Base-by-base conservation (phyloP, 768 basidiomycete genomes). In the Termitomyces sp. region DNA sequence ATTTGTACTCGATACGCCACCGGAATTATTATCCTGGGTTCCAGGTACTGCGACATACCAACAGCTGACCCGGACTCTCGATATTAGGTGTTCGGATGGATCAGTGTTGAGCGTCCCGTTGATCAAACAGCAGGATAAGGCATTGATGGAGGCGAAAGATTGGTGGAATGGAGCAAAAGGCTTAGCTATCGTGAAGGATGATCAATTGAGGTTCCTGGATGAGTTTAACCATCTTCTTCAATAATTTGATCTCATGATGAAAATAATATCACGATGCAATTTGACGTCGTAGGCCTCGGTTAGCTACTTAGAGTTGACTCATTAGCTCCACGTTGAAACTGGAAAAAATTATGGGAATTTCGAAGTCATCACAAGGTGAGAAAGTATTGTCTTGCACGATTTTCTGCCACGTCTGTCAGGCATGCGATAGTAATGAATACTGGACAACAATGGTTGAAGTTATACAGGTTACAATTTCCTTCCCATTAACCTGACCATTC, bases 91-190 rank as follows among this genome's bases (percentile, higher is more conserved):
- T 64, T 80, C 80, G 1, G 69, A 70, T 17, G 73, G 74, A 28
- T 77, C 81, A 0, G 72, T 81, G 48, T 63, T 92, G 17, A 71
- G 73, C 48, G 81, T 91, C 1, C 71, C 72, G 2, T 70, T 71
- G 58, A 71, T 94, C 17, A 84, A 88, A 64, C 81, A 83, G 57
- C 83, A 86, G 60, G 82, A 82, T 53, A 79, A 80, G 60, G 70
- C 75, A 25, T 67, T 80, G 62, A 59, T 90, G 57, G 65, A 64
- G 14, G 85, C 84, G 3, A 79, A 73, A 57, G 85, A 86, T 50
- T 94, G 89, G 85, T 92, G 89, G 89, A 91, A 89, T 66, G 91
- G 91, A 2, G 71, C 70, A 28, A 73, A 73, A 55, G 66, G 69
- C 37, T 54, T 66, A 34, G 69, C 68, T 14, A 56, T 70, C 25